Conservation (phyloP, 2,329 filamentous ascomycete species). For the Fusarium tuaranense region DNA sequence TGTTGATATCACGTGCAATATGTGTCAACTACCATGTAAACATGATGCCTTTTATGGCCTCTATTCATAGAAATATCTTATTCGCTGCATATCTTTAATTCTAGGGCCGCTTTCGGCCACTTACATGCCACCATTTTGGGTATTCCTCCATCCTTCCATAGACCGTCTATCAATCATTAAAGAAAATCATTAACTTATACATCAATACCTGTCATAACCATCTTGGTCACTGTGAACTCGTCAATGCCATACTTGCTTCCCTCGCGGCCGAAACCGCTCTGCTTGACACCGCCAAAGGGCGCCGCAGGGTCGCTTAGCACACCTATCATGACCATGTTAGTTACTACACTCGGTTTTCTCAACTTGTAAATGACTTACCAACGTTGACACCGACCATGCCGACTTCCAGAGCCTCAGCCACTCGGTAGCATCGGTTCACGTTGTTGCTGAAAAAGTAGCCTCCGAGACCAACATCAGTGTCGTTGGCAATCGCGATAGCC, state of each 20-base stretch:
- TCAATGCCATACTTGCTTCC: constrained; percentile 79
- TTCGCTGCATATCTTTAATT: constrained; percentile 2
- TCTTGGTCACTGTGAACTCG: constrained; percentile 79
- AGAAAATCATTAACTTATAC: constrained; percentile 14
- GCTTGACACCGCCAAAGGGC: constrained; percentile 81
- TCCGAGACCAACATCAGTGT: constrained; percentile 75
- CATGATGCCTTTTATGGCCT: neutral
- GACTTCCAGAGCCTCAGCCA: constrained; percentile 62
- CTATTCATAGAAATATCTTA: neutral
- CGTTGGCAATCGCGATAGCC: constrained; percentile 74
- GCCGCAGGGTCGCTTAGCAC: constrained; percentile 64
- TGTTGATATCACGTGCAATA: neutral
- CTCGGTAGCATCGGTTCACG: constrained; percentile 53
- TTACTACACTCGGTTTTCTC: neutral
- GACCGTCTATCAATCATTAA: constrained; percentile 8
- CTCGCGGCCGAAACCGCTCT: constrained; percentile 81
- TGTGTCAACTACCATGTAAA: neutral
- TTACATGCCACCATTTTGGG: constrained; percentile 23
- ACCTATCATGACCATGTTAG: constrained; percentile 36
- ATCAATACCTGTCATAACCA: constrained; percentile 50
- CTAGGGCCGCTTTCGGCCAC: neutral
- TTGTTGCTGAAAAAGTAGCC: constrained; percentile 75
- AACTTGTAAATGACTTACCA: constrained; percentile 29
- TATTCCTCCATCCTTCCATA: constrained; percentile 33
- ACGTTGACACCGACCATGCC: constrained; percentile 51